Evolutionary conservation across 352 stramenopile genomes (phyloP).

Genomic region (Globisporangium canariense): DNA sequence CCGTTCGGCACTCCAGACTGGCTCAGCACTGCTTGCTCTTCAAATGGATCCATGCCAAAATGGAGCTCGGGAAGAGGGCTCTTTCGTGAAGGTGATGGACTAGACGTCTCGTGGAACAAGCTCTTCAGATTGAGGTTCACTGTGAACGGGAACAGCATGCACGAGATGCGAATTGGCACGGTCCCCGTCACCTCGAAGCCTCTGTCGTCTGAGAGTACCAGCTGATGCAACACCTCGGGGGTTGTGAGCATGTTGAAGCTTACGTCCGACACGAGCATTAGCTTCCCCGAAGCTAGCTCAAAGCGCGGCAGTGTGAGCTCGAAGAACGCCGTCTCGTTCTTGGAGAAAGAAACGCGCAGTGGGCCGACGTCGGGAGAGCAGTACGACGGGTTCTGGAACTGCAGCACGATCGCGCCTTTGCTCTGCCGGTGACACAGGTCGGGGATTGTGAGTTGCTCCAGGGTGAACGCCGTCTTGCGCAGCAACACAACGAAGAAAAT

Average conservation of each 20-base stretch:
- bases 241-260: slow-evolving; percentile 44
- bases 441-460: slow-evolving; percentile 60
- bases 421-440: slow-evolving; percentile 64
- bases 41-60: not conserved
- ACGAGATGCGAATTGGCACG: slow-evolving; percentile 57
- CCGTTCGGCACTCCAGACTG: slow-evolving; percentile 24
- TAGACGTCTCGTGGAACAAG: slow-evolving; percentile 22
- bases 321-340: slow-evolving; percentile 51
- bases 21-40: slow-evolving; percentile 1
- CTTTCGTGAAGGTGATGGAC: not conserved
- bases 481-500: slow-evolving; percentile 62
- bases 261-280: slow-evolving; percentile 44
- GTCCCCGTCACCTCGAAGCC: slow-evolving; percentile 45
- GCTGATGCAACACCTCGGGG: slow-evolving; percentile 39
- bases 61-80: not conserved
- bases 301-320: slow-evolving; percentile 48
- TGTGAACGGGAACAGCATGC: slow-evolving; percentile 71
- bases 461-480: slow-evolving; percentile 49
- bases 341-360: slow-evolving; percentile 49
- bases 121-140: slow-evolving; percentile 56
- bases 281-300: slow-evolving; percentile 43
- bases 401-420: slow-evolving; percentile 45
- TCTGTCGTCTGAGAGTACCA: slow-evolving; percentile 42
- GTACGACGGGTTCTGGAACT: slow-evolving; percentile 77
- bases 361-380: slow-evolving; percentile 59